Evolutionary conservation across 108 stramenopile species (phyloP).

Genomic region (Discostella stelligeroides): DNA sequence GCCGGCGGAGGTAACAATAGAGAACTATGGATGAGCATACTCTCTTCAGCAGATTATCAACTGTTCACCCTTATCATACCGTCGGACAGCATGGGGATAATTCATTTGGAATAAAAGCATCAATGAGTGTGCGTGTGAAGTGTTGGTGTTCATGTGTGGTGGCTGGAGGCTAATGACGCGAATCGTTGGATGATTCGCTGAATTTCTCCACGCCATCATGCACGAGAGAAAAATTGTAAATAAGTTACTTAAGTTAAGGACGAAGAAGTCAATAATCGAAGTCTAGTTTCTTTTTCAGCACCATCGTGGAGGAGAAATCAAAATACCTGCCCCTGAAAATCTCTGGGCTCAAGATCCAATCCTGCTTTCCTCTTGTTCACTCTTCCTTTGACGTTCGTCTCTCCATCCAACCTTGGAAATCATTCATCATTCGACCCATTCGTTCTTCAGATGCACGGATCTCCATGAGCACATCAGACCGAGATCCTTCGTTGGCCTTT

Average conservation of each 20-base stretch:
- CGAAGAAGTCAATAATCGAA: no score
- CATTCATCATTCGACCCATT: constrained; percentile 46
- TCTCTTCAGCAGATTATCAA: constrained; percentile 54
- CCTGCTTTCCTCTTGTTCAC: neutral
- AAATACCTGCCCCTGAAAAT: no score
- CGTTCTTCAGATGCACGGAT: constrained; percentile 54
- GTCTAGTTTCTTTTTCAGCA: no score
- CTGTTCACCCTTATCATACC: constrained; percentile 69
- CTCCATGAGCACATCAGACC: constrained; percentile 53
- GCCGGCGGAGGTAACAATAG: neutral
- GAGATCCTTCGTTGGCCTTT: constrained; percentile 42
- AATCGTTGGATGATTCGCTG: constrained; percentile 17
- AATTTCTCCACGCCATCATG: neutral
- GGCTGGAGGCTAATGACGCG: neutral
- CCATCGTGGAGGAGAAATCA: no score
- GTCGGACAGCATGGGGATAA: constrained; percentile 56
- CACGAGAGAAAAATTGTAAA: neutral
- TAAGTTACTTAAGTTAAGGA: no score
- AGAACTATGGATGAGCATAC: constrained; percentile 69
- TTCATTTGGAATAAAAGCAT: constrained; percentile 53
- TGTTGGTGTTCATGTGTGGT: neutral
- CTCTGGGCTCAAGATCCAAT: no score
- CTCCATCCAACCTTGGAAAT: constrained; percentile 54
- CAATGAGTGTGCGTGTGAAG: neutral
- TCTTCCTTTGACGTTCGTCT: constrained; percentile 14